Percentiles rank a stretch among this genome's conserved stretches.
Conservation (phyloP, 176 grass and related monocot genomes). For the Urochloa ruziziensis region DNA sequence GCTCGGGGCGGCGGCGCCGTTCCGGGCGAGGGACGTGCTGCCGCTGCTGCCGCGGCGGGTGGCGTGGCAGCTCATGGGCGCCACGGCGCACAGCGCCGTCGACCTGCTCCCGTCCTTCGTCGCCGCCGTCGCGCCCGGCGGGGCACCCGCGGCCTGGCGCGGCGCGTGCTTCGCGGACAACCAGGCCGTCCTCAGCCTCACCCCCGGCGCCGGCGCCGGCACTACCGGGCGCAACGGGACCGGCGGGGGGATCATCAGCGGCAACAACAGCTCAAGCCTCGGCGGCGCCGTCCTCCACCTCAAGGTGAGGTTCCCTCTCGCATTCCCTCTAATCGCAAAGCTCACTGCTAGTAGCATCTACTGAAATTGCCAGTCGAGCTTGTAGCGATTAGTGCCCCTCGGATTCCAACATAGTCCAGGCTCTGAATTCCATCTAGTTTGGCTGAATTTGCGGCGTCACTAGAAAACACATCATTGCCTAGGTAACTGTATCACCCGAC, state of each 20-base stretch:
- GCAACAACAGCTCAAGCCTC: not conserved
- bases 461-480: not conserved
- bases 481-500: not conserved
- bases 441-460: not conserved
- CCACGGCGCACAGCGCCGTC: conserved; percentile 70
- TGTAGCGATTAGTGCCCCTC: not conserved
- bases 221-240: conserved; percentile 22
- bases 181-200: conserved; percentile 63
- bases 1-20: conserved; percentile 28
- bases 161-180: conserved; percentile 84
- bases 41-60: conserved; percentile 69
- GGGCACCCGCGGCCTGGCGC: conserved; percentile 48
- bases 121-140: conserved; percentile 56
- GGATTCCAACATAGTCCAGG: not conserved
- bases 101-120: conserved; percentile 89
- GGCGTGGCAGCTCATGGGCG: conserved; percentile 68
- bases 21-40: conserved; percentile 58
- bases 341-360: not conserved
- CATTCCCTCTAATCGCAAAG: not conserved
- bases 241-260: not conserved
- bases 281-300: conserved; percentile 65
- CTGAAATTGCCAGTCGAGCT: not conserved
- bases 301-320: conserved; percentile 36
- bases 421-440: not conserved
- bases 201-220: not conserved